Conservation (phyloP, 2,329 filamentous ascomycete species). For the Neophaeococcomyces mojaviensis region DNA sequence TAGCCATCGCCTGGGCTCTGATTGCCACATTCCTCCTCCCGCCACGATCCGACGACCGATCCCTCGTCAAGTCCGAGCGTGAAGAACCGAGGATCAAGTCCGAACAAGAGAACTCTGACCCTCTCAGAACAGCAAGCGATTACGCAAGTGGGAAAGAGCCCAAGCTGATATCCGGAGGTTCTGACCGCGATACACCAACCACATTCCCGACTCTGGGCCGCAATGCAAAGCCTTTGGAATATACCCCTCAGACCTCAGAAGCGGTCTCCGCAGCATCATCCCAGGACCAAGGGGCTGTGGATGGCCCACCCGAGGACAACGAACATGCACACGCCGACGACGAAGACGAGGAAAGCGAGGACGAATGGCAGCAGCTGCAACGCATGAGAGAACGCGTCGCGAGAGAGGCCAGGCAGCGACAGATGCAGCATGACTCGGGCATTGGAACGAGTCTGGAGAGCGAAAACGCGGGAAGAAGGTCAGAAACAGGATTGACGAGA, state of each 20-base stretch:
- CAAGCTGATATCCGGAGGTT: conserved; percentile 14
- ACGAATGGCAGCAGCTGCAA: conserved; percentile 7
- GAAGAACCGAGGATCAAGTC: conserved; percentile 5
- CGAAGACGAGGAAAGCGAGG: conserved; percentile 15
- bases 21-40: conserved; percentile 31
- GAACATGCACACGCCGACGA: conserved; percentile 10
- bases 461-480: conserved; percentile 10
- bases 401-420: conserved; percentile 1
- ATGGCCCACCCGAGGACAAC: not conserved
- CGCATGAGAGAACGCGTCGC: conserved; percentile 10
- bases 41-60: conserved; percentile 8
- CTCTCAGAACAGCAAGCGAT: conserved; percentile 1
- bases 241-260: conserved; percentile 3
- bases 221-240: conserved; percentile 25
- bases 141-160: conserved; percentile 15
- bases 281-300: not conserved
- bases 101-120: conserved; percentile 7
- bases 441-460: conserved; percentile 46
- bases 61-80: not conserved
- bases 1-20: conserved; percentile 57
- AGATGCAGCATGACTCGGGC: conserved; percentile 38
- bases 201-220: conserved; percentile 43
- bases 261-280: not conserved
- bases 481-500: conserved; percentile 8
- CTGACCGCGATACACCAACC: conserved; percentile 33